phyloP scores from a whole-genome alignment of 495 filamentous ascomycete species.

The Tuber melanosporum region DNA sequence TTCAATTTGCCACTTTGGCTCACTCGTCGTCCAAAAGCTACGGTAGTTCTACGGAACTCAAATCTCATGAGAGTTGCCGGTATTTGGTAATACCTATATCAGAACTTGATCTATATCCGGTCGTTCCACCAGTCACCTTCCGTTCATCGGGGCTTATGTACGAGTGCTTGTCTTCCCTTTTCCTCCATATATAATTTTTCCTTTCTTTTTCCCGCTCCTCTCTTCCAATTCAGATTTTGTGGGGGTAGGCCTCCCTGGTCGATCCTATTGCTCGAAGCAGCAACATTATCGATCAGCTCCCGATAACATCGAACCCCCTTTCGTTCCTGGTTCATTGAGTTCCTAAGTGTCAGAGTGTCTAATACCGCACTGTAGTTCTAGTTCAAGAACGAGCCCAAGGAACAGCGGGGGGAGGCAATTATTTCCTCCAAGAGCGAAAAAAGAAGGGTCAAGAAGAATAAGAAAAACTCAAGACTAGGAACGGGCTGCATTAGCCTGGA shows the following conservation, averaged over 20 bases:
- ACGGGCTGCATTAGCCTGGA: constrained; percentile 17
- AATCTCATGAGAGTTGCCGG: neutral
- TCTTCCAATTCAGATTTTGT: neutral
- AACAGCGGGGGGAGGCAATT: constrained; percentile 13
- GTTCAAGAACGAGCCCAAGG: constrained; percentile 16
- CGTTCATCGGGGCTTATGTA: neutral
- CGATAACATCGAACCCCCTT: constrained; percentile 29
- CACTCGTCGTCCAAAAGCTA: neutral
- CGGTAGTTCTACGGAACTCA: neutral
- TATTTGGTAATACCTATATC: constrained; percentile 1
- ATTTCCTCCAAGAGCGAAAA: constrained; percentile 7
- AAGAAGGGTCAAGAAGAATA: constrained; percentile 16
- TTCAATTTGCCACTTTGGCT: neutral
- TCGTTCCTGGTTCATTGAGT: constrained; percentile 9
- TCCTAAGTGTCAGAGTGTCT: constrained; percentile 18
- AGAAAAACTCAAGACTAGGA: neutral
- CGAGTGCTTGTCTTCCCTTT: neutral
- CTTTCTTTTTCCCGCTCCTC: neutral
- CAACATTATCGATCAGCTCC: neutral
- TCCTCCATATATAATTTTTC: neutral
- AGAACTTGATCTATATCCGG: neutral
- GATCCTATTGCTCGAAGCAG: neutral
- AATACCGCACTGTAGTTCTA: neutral
- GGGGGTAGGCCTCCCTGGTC: neutral
- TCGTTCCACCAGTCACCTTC: neutral